Evolutionary conservation across 805 yeast genomes (phyloP).

Genomic region (Hanseniaspora valbyensis): DNA sequence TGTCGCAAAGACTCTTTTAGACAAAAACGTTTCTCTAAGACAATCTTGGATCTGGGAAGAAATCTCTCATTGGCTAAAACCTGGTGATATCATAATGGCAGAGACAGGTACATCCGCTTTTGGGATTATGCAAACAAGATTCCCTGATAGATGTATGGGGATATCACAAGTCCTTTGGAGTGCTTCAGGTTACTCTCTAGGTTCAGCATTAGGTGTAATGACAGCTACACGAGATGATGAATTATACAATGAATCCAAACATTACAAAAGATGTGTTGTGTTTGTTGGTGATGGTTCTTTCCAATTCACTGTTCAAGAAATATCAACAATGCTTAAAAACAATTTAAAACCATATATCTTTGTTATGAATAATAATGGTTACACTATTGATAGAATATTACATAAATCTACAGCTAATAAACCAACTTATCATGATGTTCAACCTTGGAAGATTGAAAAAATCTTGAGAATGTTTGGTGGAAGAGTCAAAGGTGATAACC

Average conservation of each 20-base stretch:
- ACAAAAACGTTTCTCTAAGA: slow-evolving; percentile 23
- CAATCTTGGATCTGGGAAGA: slow-evolving; percentile 44
- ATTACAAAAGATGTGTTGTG: slow-evolving; percentile 41
- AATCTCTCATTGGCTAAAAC: slow-evolving; percentile 40
- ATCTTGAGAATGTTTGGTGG: slow-evolving; percentile 48
- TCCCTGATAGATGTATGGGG: slow-evolving; percentile 42
- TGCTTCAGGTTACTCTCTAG: slow-evolving; percentile 54
- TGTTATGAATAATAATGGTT: slow-evolving; percentile 54
- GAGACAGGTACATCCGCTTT: slow-evolving; percentile 61
- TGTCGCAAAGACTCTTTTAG: slow-evolving; percentile 22
- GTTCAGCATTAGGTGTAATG: slow-evolving; percentile 53
- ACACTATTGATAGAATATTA: slow-evolving; percentile 53
- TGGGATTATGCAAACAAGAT: slow-evolving; percentile 45
- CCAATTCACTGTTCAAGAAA: slow-evolving; percentile 55
- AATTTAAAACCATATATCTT: slow-evolving; percentile 47
- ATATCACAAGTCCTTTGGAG: slow-evolving; percentile 58
- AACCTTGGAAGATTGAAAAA: slow-evolving; percentile 46
- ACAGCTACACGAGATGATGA: slow-evolving; percentile 42
- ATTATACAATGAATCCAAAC: slow-evolving; percentile 23
- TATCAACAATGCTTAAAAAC: slow-evolving; percentile 48
- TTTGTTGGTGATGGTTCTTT: slow-evolving; percentile 63
- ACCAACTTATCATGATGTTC: slow-evolving; percentile 47
- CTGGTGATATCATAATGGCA: slow-evolving; percentile 48
- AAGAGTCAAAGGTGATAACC: slow-evolving; percentile 24
- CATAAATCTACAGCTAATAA: slow-evolving; percentile 24